Evolutionary conservation across 1,284 basidiomycete species (phyloP).

Genomic region (Ustilago esculenta): DNA sequence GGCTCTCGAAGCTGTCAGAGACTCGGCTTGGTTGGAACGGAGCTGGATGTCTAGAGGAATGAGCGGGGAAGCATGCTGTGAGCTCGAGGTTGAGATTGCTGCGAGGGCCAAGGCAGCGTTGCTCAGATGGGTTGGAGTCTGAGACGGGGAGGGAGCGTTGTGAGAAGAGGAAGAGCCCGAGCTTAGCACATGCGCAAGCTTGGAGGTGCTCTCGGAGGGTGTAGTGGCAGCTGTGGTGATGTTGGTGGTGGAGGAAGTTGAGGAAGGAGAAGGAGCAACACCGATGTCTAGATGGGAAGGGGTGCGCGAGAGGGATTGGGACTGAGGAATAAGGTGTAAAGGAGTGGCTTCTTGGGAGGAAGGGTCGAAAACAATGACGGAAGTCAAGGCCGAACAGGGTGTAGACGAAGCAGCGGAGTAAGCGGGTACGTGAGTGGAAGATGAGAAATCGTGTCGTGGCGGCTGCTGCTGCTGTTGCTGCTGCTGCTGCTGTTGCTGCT

Average conservation of each 20-base stretch:
- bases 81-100: too few species aligned
- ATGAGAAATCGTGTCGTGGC: too few species aligned
- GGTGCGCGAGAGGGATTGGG: too few species aligned
- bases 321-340: too few species aligned
- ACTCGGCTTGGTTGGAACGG: too few species aligned
- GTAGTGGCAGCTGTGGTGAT: slow-evolving; percentile 17
- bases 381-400: slow-evolving; percentile 7
- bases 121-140: slow-evolving; percentile 5
- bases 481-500: too few species aligned
- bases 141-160: too few species aligned
- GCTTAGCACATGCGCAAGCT: slow-evolving; percentile 5
- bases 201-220: slow-evolving; percentile 19
- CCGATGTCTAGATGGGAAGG: too few species aligned
- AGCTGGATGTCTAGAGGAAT: too few species aligned
- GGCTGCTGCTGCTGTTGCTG: background rate
- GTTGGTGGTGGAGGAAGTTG: background rate
- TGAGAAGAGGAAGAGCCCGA: background rate
- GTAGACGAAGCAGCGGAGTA: slow-evolving; percentile 23
- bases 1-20: too few species aligned
- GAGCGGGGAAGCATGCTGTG: too few species aligned
- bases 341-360: too few species aligned
- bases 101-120: background rate
- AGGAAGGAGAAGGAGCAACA: background rate
- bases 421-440: background rate
- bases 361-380: slow-evolving; percentile 3